Percentiles rank a stretch among this genome's conserved stretches.
phyloP scores from a whole-genome alignment of 176 grass and related monocot species.

The Triticum monococcum region DNA sequence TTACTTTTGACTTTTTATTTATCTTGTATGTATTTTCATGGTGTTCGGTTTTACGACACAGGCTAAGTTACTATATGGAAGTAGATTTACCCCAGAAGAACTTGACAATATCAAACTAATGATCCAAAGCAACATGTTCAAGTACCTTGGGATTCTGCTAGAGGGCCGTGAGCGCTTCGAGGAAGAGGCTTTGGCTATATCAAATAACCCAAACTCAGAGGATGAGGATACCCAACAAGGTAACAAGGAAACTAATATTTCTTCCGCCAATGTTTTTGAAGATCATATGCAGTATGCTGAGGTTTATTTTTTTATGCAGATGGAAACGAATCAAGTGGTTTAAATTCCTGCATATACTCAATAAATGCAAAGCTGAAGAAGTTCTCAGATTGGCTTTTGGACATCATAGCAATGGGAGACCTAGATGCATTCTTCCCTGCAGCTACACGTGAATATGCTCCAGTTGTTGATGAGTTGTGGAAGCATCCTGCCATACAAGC shows the following conservation, averaged over 20 bases:
- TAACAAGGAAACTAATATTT: conserved; percentile 28
- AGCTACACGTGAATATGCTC: conserved; percentile 89
- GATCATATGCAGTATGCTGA: conserved; percentile 12
- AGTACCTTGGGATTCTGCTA: conserved; percentile 89
- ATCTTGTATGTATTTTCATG: conserved; percentile 16
- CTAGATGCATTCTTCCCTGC: conserved; percentile 95
- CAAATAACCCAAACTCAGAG: conserved; percentile 33
- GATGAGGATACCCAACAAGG: conserved; percentile 40
- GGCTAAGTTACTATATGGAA: conserved; percentile 82
- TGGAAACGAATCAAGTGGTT: conserved; percentile 34
- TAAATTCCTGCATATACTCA: conserved; percentile 64
- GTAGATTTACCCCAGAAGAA: conserved; percentile 76
- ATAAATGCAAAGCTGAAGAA: conserved; percentile 89
- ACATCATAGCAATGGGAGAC: conserved; percentile 94
- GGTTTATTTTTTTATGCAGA: conserved; percentile 41
- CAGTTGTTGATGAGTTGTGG: conserved; percentile 91
- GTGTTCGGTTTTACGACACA: conserved; percentile 41
- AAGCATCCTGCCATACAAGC: conserved; percentile 87
- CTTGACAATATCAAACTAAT: conserved; percentile 86
- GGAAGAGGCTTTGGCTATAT: conserved; percentile 71
- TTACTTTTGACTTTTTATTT: conserved; percentile 1
- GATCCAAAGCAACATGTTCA: conserved; percentile 99
- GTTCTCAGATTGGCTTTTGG: conserved; percentile 94
- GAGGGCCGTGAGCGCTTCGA: conserved; percentile 95
- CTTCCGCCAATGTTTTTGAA: neutral